These are phyloP conservation scores for Clavaria fumosa DNA, from an alignment of 768 basidiomycete species.

Conservation along the genomic window DNA sequence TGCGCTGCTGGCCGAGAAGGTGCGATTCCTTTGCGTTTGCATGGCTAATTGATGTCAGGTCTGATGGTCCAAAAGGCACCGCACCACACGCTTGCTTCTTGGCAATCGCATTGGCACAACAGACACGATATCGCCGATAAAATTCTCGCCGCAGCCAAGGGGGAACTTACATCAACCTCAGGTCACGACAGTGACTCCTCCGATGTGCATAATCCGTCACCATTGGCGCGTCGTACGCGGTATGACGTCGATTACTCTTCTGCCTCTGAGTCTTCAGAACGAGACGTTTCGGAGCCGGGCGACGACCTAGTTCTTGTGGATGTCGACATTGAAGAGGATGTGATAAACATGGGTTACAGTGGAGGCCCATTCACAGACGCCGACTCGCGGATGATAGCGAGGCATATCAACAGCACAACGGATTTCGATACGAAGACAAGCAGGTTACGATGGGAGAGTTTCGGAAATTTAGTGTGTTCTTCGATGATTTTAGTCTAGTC, in stretches of 20 bases:
- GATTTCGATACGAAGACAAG: slow-evolving; percentile 27
- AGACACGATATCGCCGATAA: slow-evolving; percentile 54
- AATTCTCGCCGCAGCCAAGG: slow-evolving; percentile 32
- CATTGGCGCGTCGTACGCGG: no score
- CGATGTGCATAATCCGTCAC: no score
- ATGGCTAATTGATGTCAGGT: background rate
- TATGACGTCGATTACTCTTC: slow-evolving; percentile 11
- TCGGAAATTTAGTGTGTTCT: slow-evolving; percentile 31
- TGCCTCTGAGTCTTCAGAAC: background rate
- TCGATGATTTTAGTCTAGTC: background rate
- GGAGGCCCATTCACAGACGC: slow-evolving; percentile 39
- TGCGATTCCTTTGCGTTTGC: slow-evolving; percentile 12
- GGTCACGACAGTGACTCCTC: slow-evolving; percentile 10
- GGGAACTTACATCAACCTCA: slow-evolving; percentile 13
- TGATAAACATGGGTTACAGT: slow-evolving; percentile 36
- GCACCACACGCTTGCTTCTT: slow-evolving; percentile 46
- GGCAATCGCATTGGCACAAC: slow-evolving; percentile 53
- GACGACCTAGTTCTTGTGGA: slow-evolving; percentile 10
- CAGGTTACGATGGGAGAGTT: slow-evolving; percentile 41
- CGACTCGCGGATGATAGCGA: slow-evolving; percentile 46
- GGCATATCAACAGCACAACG: slow-evolving; percentile 35
- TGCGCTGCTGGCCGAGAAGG: slow-evolving; percentile 41
- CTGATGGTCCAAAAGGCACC: slow-evolving; percentile 32
- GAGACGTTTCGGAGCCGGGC: background rate
- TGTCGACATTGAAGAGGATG: slow-evolving; percentile 19